Percentiles rank a stretch among this genome's conserved stretches.
Conservation (phyloP, 2,329 filamentous ascomycete species). For the Cercospora berteroae region DNA sequence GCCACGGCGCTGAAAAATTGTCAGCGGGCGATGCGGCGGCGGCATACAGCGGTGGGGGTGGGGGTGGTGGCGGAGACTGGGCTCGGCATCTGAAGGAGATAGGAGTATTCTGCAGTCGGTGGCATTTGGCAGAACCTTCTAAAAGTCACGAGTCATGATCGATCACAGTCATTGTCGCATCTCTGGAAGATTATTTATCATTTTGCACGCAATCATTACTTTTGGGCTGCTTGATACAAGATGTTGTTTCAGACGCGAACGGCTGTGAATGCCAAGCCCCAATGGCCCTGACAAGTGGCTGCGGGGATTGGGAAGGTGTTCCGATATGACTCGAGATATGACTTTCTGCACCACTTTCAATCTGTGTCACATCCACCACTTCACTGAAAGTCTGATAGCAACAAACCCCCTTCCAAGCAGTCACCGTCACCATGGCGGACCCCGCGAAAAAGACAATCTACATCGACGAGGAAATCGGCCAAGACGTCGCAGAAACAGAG, state of each 20-base stretch:
- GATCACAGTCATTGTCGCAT: background rate
- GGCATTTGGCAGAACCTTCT: background rate
- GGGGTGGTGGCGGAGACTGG: background rate
- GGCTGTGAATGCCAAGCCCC: background rate
- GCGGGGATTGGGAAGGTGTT: background rate
- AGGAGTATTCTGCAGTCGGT: background rate
- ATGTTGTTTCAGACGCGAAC: background rate
- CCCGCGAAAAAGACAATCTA: slow-evolving; percentile 54
- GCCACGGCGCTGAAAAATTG: background rate
- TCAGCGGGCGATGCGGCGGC: background rate
- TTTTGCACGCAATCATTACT: background rate
- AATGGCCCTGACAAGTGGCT: background rate
- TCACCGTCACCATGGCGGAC: slow-evolving; percentile 32
- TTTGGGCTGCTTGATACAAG: background rate
- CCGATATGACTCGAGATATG: slow-evolving; percentile 2
- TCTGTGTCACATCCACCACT: background rate
- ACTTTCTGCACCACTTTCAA: background rate
- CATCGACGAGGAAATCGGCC: slow-evolving; percentile 76
- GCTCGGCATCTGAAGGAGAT: background rate
- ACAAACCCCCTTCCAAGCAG: background rate
- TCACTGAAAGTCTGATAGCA: background rate
- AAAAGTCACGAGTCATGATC: background rate
- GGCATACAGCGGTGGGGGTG: background rate
- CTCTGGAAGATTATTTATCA: no score
- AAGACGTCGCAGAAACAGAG: slow-evolving; percentile 59